These are phyloP conservation scores for Blastobotrys arbuscula DNA, from an alignment of 1,139 yeast genomes.

Conservation along the genomic window DNA sequence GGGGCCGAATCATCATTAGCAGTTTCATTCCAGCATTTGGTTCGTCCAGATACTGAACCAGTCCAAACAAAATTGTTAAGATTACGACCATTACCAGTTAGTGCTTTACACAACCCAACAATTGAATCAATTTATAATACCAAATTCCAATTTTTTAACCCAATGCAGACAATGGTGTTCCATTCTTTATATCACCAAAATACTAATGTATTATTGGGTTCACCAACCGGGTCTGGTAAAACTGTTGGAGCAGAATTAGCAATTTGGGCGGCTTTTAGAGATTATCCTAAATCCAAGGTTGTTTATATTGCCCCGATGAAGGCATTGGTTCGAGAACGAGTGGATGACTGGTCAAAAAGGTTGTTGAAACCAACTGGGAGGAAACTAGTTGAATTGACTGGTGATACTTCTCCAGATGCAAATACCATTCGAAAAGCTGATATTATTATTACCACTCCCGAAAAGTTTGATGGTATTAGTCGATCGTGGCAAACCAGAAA, in stretches of 20 bases:
- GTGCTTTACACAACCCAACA: conserved; percentile 66
- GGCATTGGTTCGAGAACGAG: conserved; percentile 93
- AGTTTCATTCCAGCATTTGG: conserved; percentile 84
- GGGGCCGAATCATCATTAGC: conserved; percentile 77
- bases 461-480: conserved; percentile 96
- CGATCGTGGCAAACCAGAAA: conserved; percentile 97
- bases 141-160: conserved; percentile 83
- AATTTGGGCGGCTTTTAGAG: conserved; percentile 88
- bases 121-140: conserved; percentile 62
- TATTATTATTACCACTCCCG: conserved; percentile 93
- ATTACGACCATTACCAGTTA: conserved; percentile 78
- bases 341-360: conserved; percentile 84
- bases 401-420: conserved; percentile 92
- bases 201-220: conserved; percentile 84
- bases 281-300: conserved; percentile 73
- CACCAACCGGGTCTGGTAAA: conserved; percentile 98
- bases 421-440: conserved; percentile 83
- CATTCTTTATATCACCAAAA: conserved; percentile 79
- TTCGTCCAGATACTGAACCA: conserved; percentile 83
- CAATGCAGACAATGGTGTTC: conserved; percentile 98
- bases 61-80: conserved; percentile 73
- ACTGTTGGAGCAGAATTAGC: conserved; percentile 97
- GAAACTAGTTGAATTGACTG: conserved; percentile 85
- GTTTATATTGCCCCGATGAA: conserved; percentile 99
- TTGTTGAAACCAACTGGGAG: conserved; percentile 45